Conservation (phyloP, 2,329 filamentous ascomycete species). For the Arthrobotrys megalospora region DNA sequence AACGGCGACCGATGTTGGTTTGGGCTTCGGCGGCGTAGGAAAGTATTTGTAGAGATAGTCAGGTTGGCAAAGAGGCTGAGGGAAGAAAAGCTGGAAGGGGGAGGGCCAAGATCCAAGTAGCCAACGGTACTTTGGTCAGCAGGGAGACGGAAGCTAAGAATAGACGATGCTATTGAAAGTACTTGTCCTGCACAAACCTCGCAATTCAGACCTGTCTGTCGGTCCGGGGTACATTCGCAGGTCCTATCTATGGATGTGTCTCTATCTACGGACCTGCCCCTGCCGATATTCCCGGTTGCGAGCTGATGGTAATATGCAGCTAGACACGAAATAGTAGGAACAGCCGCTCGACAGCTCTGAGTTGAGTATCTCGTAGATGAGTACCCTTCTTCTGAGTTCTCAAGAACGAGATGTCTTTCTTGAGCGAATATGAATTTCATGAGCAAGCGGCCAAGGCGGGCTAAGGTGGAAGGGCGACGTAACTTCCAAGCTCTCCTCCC, state of each 20-base stretch:
- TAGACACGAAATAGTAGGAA: slow-evolving; percentile 1
- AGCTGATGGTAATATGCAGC: slow-evolving; percentile 20
- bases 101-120: slow-evolving; percentile 33
- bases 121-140: slow-evolving; percentile 31
- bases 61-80: slow-evolving; percentile 45
- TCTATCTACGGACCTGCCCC: neutral
- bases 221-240: neutral
- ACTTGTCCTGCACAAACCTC: slow-evolving; percentile 8
- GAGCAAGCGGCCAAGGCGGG: slow-evolving; percentile 10
- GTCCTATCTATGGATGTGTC: neutral
- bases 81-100: slow-evolving; percentile 4
- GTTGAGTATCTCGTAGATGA: neutral
- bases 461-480: slow-evolving; percentile 42
- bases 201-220: too few species aligned
- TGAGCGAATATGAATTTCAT: too few species aligned
- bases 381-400: too few species aligned
- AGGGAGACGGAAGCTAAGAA: slow-evolving; percentile 27
- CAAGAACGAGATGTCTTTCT: neutral
- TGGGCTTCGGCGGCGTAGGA: neutral
- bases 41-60: slow-evolving; percentile 46
- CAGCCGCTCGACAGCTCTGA: slow-evolving; percentile 8
- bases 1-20: neutral
- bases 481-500: slow-evolving; percentile 30
- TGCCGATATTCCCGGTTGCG: neutral
- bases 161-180: slow-evolving; percentile 19